Evolutionary conservation across 2,329 filamentous ascomycete species (phyloP).

Genomic region (Aureobasidium sp.): DNA sequence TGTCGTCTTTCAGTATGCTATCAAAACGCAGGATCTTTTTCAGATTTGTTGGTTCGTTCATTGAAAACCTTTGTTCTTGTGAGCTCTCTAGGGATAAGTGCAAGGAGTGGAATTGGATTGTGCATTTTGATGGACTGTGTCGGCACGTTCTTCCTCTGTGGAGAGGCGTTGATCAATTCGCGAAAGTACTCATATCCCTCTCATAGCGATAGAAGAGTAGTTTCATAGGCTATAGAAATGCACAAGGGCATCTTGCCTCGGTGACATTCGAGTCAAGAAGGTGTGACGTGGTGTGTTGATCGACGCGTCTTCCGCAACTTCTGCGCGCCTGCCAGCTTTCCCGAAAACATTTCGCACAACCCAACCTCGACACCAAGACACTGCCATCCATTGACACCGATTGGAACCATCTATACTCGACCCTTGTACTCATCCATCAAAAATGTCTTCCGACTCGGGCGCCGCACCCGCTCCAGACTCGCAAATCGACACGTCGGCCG

Average conservation of each 20-base stretch:
- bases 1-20: neutral
- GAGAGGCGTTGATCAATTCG: no score
- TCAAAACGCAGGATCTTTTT: neutral
- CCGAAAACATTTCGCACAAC: neutral
- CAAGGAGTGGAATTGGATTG: neutral
- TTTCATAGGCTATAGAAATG: no score
- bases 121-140: neutral
- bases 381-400: neutral
- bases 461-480: constrained; percentile 28
- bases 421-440: neutral
- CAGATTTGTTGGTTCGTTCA: neutral
- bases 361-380: neutral
- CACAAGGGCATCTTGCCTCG: neutral
- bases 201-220: no score
- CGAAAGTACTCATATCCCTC: no score
- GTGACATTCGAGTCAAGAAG: neutral
- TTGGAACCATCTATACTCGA: neutral
- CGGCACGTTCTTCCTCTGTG: no score
- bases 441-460: neutral
- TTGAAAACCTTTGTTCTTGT: neutral
- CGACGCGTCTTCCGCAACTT: constrained; percentile 8
- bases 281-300: constrained; percentile 9
- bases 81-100: neutral
- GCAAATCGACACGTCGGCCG: constrained; percentile 35
- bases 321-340: neutral